Conservation (phyloP, 2,329 filamentous ascomycete species). For the Aspergillus versicolor region DNA sequence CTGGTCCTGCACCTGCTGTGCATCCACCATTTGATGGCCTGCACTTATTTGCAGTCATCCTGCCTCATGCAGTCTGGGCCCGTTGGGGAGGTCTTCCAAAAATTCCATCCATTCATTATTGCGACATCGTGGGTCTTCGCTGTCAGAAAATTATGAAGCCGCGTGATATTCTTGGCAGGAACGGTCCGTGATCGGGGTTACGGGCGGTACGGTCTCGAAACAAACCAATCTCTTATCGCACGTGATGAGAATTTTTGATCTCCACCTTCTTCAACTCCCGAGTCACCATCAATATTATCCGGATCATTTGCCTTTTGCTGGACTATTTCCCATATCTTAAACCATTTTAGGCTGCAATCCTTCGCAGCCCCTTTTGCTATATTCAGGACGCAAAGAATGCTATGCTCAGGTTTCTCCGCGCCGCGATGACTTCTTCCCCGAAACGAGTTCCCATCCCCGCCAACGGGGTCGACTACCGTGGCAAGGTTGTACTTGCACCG, state of each 20-base stretch:
- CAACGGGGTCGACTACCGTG: constrained; percentile 88
- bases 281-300: not conserved
- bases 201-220: not conserved
- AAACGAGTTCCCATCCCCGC: constrained; percentile 75
- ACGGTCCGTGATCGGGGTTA: not conserved
- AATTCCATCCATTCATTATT: not conserved
- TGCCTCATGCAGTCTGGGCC: not conserved
- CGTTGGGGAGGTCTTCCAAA: not conserved
- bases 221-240: not conserved
- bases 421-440: constrained; percentile 60
- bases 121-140: no score
- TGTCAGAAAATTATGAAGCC: not conserved
- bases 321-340: not conserved
- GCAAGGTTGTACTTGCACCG: constrained; percentile 90
- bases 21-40: not conserved
- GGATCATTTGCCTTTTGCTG: not conserved
- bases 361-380: not conserved
- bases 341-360: not conserved
- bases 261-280: constrained; percentile 19
- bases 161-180: not conserved
- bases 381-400: constrained; percentile 22
- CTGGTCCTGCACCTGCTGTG: not conserved
- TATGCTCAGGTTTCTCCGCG: constrained; percentile 46
- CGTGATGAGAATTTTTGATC: constrained; percentile 12
- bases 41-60: not conserved